These are phyloP conservation scores for Carex myosuroides DNA, from an alignment of 176 grass and related monocot genomes.

Conservation along the genomic window DNA sequence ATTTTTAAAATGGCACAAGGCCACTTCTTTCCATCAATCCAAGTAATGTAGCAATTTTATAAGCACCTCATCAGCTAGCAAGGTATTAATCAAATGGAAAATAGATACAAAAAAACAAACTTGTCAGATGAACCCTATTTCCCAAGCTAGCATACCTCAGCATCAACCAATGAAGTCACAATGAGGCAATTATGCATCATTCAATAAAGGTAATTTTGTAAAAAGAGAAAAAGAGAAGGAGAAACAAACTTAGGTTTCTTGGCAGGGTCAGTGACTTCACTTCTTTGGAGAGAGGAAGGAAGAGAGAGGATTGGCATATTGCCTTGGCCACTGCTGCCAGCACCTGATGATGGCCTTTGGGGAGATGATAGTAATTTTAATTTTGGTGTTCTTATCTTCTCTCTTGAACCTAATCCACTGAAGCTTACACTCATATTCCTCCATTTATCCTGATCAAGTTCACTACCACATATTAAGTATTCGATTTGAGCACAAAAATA, in stretches of 20 bases:
- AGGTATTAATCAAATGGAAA: background rate
- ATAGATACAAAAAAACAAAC: background rate
- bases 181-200: background rate
- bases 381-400: conserved; percentile 59
- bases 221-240: conserved; percentile 21
- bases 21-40: background rate
- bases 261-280: conserved; percentile 26
- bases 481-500: background rate
- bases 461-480: background rate
- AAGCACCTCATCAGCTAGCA: background rate
- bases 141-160: background rate
- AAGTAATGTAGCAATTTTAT: conserved; percentile 1
- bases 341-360: background rate
- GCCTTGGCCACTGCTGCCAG: background rate
- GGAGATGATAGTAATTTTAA: conserved; percentile 33
- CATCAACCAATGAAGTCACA: background rate
- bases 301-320: background rate
- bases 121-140: background rate
- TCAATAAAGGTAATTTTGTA: conserved; percentile 17
- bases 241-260: conserved; percentile 39
- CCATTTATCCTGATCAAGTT: conserved; percentile 82
- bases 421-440: conserved; percentile 96
- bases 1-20: background rate
- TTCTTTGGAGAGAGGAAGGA: conserved; percentile 27
- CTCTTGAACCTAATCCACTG: conserved; percentile 74